Evolutionary conservation across 1,139 yeast genomes (phyloP).

Genomic region (Sugiyamaella sp.): DNA sequence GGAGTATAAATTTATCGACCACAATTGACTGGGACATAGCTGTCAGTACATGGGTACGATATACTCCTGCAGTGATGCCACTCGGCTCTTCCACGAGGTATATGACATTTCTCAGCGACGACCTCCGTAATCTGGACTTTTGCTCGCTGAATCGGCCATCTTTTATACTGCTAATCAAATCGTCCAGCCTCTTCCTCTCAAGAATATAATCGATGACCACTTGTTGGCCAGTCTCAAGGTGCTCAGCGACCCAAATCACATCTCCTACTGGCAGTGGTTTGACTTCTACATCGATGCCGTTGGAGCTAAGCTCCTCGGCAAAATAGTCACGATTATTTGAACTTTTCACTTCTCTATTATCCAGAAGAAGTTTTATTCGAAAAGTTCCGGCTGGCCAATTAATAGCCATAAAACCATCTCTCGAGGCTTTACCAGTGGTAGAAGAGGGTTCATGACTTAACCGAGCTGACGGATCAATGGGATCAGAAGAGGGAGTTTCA

Average conservation of each 20-base stretch:
- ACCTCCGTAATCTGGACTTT: constrained; percentile 68
- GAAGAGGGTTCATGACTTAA: background rate
- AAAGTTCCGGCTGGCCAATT: constrained; percentile 59
- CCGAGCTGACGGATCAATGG: constrained; percentile 7
- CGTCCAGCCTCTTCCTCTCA: constrained; percentile 89
- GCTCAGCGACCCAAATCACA: constrained; percentile 82
- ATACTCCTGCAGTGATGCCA: constrained; percentile 43
- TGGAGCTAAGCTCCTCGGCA: constrained; percentile 52
- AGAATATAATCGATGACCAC: constrained; percentile 78
- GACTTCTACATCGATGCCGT: constrained; percentile 57
- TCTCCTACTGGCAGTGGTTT: constrained; percentile 80
- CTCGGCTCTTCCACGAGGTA: constrained; percentile 83
- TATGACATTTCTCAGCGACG: constrained; percentile 67
- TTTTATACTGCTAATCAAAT: constrained; percentile 74
- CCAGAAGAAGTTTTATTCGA: constrained; percentile 66
- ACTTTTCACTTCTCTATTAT: constrained; percentile 70
- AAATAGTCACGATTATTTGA: constrained; percentile 39
- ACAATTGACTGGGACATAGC: constrained; percentile 74
- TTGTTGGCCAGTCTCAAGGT: constrained; percentile 58
- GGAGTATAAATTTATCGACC: constrained; percentile 65
- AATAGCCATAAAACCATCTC: constrained; percentile 15
- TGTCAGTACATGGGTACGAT: constrained; percentile 71
- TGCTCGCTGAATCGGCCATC: constrained; percentile 89
- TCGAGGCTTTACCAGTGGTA: background rate
- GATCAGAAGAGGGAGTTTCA: constrained; percentile 8